Percentiles rank a stretch among this genome's conserved stretches.
phyloP scores from a whole-genome alignment of 345 rosid genomes.

The Nephelium lappaceum region DNA sequence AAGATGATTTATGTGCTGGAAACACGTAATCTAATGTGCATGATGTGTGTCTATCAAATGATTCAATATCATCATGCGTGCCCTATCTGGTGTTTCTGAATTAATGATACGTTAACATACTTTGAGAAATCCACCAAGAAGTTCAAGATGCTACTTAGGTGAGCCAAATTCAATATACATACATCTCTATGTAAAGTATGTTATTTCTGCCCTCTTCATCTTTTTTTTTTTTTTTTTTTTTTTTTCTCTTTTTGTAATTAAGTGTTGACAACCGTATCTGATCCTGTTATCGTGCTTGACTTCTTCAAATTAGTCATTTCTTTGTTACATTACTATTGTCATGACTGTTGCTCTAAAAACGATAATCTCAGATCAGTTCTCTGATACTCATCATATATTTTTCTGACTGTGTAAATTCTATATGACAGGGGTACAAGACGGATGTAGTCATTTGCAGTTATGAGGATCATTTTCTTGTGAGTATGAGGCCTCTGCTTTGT shows the following conservation, averaged over 20 bases:
- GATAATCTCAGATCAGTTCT: not conserved
- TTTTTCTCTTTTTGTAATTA: too few species aligned
- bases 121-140: not conserved
- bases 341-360: not conserved
- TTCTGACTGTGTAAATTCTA: constrained; percentile 19
- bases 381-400: not conserved
- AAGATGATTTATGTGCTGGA: not conserved
- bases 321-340: not conserved
- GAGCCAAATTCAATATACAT: not conserved
- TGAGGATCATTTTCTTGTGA: constrained; percentile 82
- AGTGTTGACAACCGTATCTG: not conserved
- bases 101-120: not conserved
- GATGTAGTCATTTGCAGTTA: constrained; percentile 74
- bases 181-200: not conserved
- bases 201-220: not conserved
- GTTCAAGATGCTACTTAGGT: not conserved
- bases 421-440: constrained; percentile 75
- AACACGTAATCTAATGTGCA: not conserved
- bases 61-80: not conserved
- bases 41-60: not conserved
- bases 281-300: not conserved
- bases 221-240: too few species aligned
- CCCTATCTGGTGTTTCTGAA: not conserved
- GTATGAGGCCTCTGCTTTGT: constrained; percentile 33
- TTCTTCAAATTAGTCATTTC: not conserved